phyloP scores from a whole-genome alignment of 2,329 filamentous ascomycete genomes.

The Mycosphaerella arachidis region DNA sequence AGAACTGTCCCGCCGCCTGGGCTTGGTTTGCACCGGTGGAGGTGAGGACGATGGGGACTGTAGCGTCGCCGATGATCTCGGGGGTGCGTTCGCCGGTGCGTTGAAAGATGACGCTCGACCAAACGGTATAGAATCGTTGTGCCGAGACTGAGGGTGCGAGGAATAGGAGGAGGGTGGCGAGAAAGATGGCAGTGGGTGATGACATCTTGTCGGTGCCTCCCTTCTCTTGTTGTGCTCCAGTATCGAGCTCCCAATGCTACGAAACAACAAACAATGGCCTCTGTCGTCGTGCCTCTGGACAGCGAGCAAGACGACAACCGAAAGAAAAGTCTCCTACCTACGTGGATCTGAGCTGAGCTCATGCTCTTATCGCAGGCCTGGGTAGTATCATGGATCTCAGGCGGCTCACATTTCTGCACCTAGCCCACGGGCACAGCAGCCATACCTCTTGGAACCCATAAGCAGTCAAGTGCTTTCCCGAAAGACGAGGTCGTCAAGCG shows the following conservation, averaged over 20 bases:
- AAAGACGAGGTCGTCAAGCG: neutral
- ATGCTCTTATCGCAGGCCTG: constrained; percentile 19
- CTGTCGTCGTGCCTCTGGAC: constrained; percentile 1
- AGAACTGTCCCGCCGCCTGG: constrained; percentile 46
- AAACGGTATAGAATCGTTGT: constrained; percentile 34
- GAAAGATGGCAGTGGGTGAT: constrained; percentile 21
- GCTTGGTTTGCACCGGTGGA: constrained; percentile 54
- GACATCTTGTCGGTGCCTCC: neutral
- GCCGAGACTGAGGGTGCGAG: constrained; percentile 17
- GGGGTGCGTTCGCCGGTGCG: constrained; percentile 54
- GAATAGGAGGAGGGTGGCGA: constrained; percentile 15
- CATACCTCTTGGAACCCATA: neutral
- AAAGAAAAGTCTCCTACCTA: constrained; percentile 9
- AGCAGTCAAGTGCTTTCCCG: neutral
- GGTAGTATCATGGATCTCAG: neutral
- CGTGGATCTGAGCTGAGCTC: constrained; percentile 1
- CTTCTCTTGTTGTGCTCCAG: neutral
- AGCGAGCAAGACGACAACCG: neutral
- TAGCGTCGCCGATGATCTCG: constrained; percentile 29
- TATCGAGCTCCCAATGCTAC: neutral
- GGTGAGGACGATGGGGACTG: constrained; percentile 41
- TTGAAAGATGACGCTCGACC: constrained; percentile 51
- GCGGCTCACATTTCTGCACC: neutral
- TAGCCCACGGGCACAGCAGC: neutral
- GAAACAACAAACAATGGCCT: neutral